Base-by-base conservation (phyloP, 441 rosid genomes). In the Biscutella laevigata region DNA sequence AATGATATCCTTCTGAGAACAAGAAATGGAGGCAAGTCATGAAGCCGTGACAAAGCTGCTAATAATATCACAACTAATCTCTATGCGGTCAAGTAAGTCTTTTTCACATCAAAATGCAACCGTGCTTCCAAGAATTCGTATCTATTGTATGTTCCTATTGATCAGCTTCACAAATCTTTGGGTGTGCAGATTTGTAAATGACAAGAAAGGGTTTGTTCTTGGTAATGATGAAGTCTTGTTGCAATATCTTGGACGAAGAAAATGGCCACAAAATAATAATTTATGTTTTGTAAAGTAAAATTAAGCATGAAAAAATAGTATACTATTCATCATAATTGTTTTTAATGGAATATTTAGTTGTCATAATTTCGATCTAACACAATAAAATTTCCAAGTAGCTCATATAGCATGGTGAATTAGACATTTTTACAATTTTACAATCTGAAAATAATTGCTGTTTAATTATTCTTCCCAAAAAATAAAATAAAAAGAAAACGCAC, bases 11-110 rank as follows among this genome's bases (percentile, higher is more conserved):
- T 91, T 57, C 71, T 91, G 65, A 85, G 86, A 79, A 85, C 98
- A 33, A 83, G 71, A 27, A 85, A 91, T 69, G 98, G 98, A 43
- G 95, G 98, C 30, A 85, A 77, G 73, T 63, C 82, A 33, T 88
- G 95, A 96, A 77, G 55, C 67, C 95, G 95, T 51, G 98, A 91
- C 75, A 91, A 81, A 72, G 95, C 96, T 61, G 98, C 98, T 16
- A 96, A 88, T 48, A 82, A 77, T 19, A 88, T 91, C 47, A 95
- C 98, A 49, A 95, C 96, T 52, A 87, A 91, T 71, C 94, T 88
- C 7, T 87, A 91, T 63, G 76, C 98, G 0, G 98, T 87, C 74
- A 87, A 83, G 95, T 83, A 64, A 81, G 86, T 53, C n/a, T n/a
- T n/a, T n/a, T n/a, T n/a, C n/a, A n/a, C n/a, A n/a, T n/a, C n/a